phyloP scores from a whole-genome alignment of 2,329 filamentous ascomycete genomes.

The Colletotrichum truncatum region DNA sequence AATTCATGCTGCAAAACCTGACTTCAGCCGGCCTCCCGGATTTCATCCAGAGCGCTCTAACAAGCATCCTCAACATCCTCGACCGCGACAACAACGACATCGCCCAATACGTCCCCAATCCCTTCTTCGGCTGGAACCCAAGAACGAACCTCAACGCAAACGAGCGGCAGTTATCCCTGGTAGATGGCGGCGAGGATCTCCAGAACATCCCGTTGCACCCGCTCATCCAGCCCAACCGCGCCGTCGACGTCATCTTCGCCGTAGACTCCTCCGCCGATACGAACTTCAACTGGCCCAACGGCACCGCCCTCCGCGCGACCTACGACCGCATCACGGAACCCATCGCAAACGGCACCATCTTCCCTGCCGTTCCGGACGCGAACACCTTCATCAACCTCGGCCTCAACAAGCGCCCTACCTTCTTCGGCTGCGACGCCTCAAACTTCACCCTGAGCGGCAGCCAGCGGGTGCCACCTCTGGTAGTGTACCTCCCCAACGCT shows the following conservation, averaged over 20 bases:
- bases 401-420: slow-evolving; percentile 67
- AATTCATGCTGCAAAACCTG: slow-evolving; percentile 72
- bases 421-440: slow-evolving; percentile 68
- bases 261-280: slow-evolving; percentile 73
- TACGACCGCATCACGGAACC: slow-evolving; percentile 60
- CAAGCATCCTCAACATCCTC: slow-evolving; percentile 61
- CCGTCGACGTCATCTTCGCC: slow-evolving; percentile 71
- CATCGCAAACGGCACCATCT: slow-evolving; percentile 62
- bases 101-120: slow-evolving; percentile 74
- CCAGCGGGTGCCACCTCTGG: slow-evolving; percentile 66
- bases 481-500: slow-evolving; percentile 89
- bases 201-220: slow-evolving; percentile 84
- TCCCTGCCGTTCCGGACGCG: slow-evolving; percentile 66
- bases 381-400: slow-evolving; percentile 66
- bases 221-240: slow-evolving; percentile 63
- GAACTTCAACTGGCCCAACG: slow-evolving; percentile 66
- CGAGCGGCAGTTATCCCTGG: slow-evolving; percentile 70
- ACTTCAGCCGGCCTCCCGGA: slow-evolving; percentile 36
- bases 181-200: slow-evolving; percentile 82
- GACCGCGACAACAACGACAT: slow-evolving; percentile 76
- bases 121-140: slow-evolving; percentile 58
- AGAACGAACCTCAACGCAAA: slow-evolving; percentile 50
- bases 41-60: slow-evolving; percentile 53
- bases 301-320: slow-evolving; percentile 64
- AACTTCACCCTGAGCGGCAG: slow-evolving; percentile 60